Conservation (phyloP, 2,329 filamentous ascomycete genomes). For the Aspergillus carbonarius region DNA sequence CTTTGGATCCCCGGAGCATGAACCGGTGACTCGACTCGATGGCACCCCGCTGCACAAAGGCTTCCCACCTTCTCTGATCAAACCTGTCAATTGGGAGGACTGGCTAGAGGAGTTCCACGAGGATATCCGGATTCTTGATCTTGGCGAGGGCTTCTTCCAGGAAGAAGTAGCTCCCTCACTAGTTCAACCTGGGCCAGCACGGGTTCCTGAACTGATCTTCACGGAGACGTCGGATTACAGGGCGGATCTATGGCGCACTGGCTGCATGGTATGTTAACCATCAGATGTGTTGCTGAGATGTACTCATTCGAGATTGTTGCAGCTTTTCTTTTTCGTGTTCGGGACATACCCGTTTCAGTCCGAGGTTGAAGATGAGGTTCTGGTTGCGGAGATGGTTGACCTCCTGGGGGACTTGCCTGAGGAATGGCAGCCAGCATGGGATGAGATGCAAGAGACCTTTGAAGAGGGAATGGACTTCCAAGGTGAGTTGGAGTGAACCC, state of each 20-base stretch:
- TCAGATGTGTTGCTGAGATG: not conserved
- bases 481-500: not conserved
- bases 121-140: not conserved
- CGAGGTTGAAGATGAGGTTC: not conserved
- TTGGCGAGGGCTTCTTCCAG: not conserved
- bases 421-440: not conserved
- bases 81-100: not conserved
- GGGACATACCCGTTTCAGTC: not conserved
- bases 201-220: not conserved
- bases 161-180: not conserved
- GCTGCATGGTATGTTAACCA: not conserved
- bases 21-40: not conserved
- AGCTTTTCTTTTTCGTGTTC: not conserved
- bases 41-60: not conserved
- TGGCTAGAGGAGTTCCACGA: not conserved
- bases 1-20: not conserved
- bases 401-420: not conserved
- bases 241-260: not conserved
- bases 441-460: not conserved
- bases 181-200: not conserved
- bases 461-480: not conserved
- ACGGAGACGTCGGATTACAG: not conserved
- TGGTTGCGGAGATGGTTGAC: not conserved
- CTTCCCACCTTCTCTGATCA: not conserved
- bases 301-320: not conserved